Evolutionary conservation across 2,329 filamentous ascomycete species (phyloP).

Genomic region (Aspergillus awamori): DNA sequence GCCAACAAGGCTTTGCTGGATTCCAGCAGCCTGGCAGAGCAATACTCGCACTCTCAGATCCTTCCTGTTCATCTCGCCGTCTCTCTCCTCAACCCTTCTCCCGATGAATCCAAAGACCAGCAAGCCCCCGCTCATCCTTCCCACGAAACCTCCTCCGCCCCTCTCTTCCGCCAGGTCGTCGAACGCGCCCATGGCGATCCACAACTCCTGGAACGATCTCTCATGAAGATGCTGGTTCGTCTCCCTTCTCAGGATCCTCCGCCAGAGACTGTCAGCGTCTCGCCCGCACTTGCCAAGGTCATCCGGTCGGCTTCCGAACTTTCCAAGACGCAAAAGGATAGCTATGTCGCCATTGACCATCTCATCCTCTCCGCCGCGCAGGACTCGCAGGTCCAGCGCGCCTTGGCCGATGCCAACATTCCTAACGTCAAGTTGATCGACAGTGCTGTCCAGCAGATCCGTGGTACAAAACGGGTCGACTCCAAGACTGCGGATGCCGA

Average conservation of each 20-base stretch:
- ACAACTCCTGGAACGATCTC: slow-evolving; percentile 80
- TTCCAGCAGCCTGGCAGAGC: slow-evolving; percentile 81
- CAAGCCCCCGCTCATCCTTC: slow-evolving; percentile 68
- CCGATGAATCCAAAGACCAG: slow-evolving; percentile 73
- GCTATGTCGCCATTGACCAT: slow-evolving; percentile 91
- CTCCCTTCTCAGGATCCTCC: slow-evolving; percentile 93
- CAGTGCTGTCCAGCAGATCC: slow-evolving; percentile 85
- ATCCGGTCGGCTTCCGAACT: slow-evolving; percentile 83
- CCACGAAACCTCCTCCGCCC: slow-evolving; percentile 62
- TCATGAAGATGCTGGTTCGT: slow-evolving; percentile 90
- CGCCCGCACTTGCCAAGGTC: slow-evolving; percentile 79
- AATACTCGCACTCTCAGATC: slow-evolving; percentile 89
- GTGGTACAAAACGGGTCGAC: slow-evolving; percentile 90
- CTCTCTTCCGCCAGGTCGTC: slow-evolving; percentile 93
- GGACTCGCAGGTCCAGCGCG: slow-evolving; percentile 71
- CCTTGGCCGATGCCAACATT: slow-evolving; percentile 83
- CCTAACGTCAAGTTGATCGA: slow-evolving; percentile 90
- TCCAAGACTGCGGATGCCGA: slow-evolving; percentile 93
- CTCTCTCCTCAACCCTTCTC: slow-evolving; percentile 49
- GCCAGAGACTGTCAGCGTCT: slow-evolving; percentile 81
- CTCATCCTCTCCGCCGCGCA: slow-evolving; percentile 84
- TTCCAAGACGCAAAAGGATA: slow-evolving; percentile 97
- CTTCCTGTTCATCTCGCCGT: slow-evolving; percentile 85
- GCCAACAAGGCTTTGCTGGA: slow-evolving; percentile 88
- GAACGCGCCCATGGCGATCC: slow-evolving; percentile 92